phyloP scores from a whole-genome alignment of 1,139 yeast species.

The Nakaseomyces glabratus region DNA sequence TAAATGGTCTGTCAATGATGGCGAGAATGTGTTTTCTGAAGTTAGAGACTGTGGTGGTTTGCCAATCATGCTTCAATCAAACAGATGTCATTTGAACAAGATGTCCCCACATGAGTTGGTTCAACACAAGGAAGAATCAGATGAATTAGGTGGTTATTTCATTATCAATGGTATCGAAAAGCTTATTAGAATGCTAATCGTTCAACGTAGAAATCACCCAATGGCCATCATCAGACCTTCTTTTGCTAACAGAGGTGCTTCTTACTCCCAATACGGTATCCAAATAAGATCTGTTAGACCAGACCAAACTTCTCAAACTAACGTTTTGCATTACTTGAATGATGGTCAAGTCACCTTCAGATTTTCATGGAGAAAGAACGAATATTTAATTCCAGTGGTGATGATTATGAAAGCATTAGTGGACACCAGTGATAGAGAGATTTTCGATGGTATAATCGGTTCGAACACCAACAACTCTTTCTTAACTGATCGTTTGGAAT shows the following conservation, averaged over 20 bases:
- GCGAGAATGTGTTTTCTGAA: slow-evolving; percentile 64
- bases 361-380: slow-evolving; percentile 95
- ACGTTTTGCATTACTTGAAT: slow-evolving; percentile 85
- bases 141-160: slow-evolving; percentile 95
- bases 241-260: slow-evolving; percentile 86
- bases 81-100: slow-evolving; percentile 83
- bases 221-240: slow-evolving; percentile 97
- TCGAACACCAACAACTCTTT: slow-evolving; percentile 79
- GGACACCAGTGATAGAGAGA: slow-evolving; percentile 88
- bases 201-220: slow-evolving; percentile 94
- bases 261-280: slow-evolving; percentile 83
- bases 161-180: slow-evolving; percentile 96
- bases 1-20: slow-evolving; percentile 79
- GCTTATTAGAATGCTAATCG: slow-evolving; percentile 91
- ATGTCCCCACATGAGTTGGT: slow-evolving; percentile 78
- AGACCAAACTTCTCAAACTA: slow-evolving; percentile 95
- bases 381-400: slow-evolving; percentile 84
- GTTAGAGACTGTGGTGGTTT: slow-evolving; percentile 85
- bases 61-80: slow-evolving; percentile 84
- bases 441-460: slow-evolving; percentile 93
- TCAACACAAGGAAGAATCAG: slow-evolving; percentile 75
- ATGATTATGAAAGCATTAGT: slow-evolving; percentile 85
- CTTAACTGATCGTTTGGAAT: slow-evolving; percentile 95
- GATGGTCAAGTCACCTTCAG: slow-evolving; percentile 96
- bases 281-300: slow-evolving; percentile 92